Base-by-base conservation (phyloP, 2,329 filamentous ascomycete species). In the Elsinoe australis region DNA sequence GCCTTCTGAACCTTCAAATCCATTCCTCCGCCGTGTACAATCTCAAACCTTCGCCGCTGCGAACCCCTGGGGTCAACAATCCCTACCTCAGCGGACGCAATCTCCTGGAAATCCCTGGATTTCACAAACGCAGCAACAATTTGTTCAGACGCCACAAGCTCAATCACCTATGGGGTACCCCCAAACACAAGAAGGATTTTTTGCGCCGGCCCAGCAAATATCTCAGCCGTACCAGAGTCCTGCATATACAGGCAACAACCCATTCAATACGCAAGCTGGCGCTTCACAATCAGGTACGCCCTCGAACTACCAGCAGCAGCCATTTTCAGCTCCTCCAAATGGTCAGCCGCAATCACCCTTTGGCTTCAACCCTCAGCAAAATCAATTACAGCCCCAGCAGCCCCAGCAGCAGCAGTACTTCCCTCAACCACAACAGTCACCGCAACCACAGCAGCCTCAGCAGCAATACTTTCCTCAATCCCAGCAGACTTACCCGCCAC, bases 41-140 rank as follows among this genome's bases (percentile, higher is more conserved):
- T 70, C 65, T 36, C 69, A 72, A 50, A 64, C 65, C 22, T 71
- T 71, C 49, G 54, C 64, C 6, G 55, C 67, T n/a, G 45, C 51
- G 8, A 53, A 54, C 28, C 54, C 54, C 3, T 54, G 52, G 31
- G 21, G 50, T 18, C 49, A 50, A 19, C 51, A 52, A 46, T n/a
- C 31, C 24, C 9, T 29, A 8, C n/a, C 15, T 14, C 50, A 47
- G 33, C 51, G 49, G 36, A 44, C 53, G 22, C 52, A 49, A 38
- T 52, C 57, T 32, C 52, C 52, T 3, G 58, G 55, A 34, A 52
- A 52, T 14, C 50, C 45, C 18, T 54, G 51, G 29, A 61, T 58
- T 54, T 58, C 54, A 47, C 50, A 52, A 49, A 60, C 54, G 31
- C 58, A 61, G 62, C 46, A 65, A 1, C 75, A 75, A 55, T 38